Base-by-base conservation (phyloP, 805 yeast genomes). In the Lipomyces spencermartinsiae region DNA sequence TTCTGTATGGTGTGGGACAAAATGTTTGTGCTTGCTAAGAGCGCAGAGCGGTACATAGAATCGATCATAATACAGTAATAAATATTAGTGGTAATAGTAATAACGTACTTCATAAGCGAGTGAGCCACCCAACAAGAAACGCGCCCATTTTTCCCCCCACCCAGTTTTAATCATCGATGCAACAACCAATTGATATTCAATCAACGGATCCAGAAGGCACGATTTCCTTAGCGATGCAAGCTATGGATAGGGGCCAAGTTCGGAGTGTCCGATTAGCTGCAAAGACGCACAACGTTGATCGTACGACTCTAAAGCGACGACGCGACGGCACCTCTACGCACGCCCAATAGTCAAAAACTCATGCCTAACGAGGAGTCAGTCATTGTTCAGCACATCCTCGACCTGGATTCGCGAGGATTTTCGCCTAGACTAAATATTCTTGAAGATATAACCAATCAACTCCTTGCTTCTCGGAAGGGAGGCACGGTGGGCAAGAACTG, bases 301-400 rank as follows among this genome's bases (percentile, higher is more conserved):
- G 49, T 39, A 12, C 22, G 22, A 49, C 54, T 12, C 54, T 49
- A 12, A 49, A 7, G 22, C 54, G 54, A 49, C 54, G 22, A 49
- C 54, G 54, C 25, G 54, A 49, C 10, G 54, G 54, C 22, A 49
- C 14, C 54, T 22, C 54, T 7, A 49, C 54, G 43, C 43, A 49
- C 54, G 12, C 25, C 25, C 9, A 49, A 49, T 49, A 16, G 6
- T 49, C 29, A 19, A 49, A 49, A n/a, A 4, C 55, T 51, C 31
- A 10, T 19, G 56, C 29, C 14, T 53, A 53, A 22, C 33, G 31
- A 53, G 56, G 56, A 53, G 19, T 19, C 14, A n/a, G 4, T 53
- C 33, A 53, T 59, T 29, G 55, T 62, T 56, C 43, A 62, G 37
- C 31, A 62, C 22, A 43, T 55, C 14, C n/a, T 62, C 35, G 64